phyloP scores from a whole-genome alignment of 2,329 filamentous ascomycete genomes.

The Neonectria punicea region DNA sequence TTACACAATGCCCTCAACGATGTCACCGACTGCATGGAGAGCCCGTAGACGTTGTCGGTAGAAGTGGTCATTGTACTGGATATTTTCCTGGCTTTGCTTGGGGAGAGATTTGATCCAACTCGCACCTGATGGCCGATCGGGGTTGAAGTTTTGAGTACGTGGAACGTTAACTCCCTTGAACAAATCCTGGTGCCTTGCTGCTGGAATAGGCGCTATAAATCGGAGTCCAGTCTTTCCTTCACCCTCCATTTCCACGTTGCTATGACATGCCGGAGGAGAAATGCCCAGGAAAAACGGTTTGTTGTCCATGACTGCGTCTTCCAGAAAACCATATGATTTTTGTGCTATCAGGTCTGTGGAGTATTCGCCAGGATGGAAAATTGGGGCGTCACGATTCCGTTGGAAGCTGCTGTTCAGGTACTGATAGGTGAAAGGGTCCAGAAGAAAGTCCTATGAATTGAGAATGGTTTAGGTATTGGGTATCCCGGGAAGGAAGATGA shows the following conservation, averaged over 20 bases:
- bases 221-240: conserved; percentile 47
- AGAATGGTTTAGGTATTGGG: background rate
- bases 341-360: conserved; percentile 10
- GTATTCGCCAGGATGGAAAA: conserved; percentile 11
- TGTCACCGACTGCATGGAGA: conserved; percentile 58
- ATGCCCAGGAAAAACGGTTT: background rate
- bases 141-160: conserved; percentile 74
- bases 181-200: conserved; percentile 65
- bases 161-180: conserved; percentile 70
- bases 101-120: conserved; percentile 57
- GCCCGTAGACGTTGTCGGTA: conserved; percentile 55
- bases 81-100: conserved; percentile 43
- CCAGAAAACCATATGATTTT: conserved; percentile 9
- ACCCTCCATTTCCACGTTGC: background rate
- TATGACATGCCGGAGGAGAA: too few species aligned
- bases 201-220: too few species aligned
- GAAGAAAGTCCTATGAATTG: conserved; percentile 4
- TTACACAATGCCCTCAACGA: conserved; percentile 53
- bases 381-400: conserved; percentile 6
- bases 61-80: conserved; percentile 52
- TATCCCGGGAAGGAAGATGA: too few species aligned
- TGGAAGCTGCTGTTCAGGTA: conserved; percentile 17
- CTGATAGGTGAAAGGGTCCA: conserved; percentile 20
- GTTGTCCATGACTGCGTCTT: conserved; percentile 2
- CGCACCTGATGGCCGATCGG: conserved; percentile 53